Conservation (phyloP, 441 rosid species). For the Adansonia gregorii region DNA sequence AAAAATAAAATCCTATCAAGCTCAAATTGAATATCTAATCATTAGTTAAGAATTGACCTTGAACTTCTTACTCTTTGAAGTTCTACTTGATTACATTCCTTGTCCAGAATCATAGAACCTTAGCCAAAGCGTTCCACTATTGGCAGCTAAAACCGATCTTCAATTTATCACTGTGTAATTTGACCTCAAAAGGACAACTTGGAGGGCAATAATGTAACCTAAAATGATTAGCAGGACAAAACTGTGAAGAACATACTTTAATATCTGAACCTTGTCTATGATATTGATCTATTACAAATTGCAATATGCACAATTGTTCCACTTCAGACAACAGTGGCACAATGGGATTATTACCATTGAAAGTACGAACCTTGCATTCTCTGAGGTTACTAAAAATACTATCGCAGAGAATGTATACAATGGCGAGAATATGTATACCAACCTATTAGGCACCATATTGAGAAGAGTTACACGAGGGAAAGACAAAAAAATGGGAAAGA, state of each 20-base stretch:
- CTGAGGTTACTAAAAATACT: constrained; percentile 48
- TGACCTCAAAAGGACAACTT: background rate
- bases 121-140: background rate
- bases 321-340: background rate
- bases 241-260: background rate
- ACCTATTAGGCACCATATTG: constrained; percentile 24
- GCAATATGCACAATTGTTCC: constrained; percentile 25
- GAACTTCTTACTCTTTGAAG: too few relatives aligned
- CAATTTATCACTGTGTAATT: background rate
- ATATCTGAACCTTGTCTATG: constrained; percentile 11
- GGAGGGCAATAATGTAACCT: background rate
- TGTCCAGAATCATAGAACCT: background rate
- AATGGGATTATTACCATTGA: constrained; percentile 30
- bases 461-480: background rate
- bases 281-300: background rate
- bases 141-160: background rate
- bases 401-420: constrained; percentile 41
- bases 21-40: too few relatives aligned
- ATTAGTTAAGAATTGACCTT: too few relatives aligned
- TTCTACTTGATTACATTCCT: too few relatives aligned
- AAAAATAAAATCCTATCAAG: too few relatives aligned
- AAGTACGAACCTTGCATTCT: constrained; percentile 34
- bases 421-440: constrained; percentile 29
- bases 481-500: constrained; percentile 26
- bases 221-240: background rate